Conservation (phyloP, 169 alveolate species). For the Babesia bovis region DNA sequence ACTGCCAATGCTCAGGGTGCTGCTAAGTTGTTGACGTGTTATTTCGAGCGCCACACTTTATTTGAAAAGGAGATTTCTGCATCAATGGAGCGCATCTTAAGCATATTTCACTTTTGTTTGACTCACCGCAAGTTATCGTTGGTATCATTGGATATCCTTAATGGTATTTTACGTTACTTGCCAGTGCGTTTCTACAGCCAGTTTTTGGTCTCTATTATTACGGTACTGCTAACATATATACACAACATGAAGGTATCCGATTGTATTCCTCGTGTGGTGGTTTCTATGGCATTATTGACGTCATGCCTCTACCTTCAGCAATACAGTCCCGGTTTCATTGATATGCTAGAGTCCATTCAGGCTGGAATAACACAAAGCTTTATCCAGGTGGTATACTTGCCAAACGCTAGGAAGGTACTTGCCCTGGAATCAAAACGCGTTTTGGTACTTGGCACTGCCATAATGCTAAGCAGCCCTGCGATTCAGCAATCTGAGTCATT, state of each 20-base stretch:
- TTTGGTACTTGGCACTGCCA: constrained; percentile 57
- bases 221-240: constrained; percentile 72
- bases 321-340: constrained; percentile 31
- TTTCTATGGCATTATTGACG: constrained; percentile 51
- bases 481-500: constrained; percentile 40
- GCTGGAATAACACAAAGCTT: constrained; percentile 45
- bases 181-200: constrained; percentile 73
- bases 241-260: constrained; percentile 70
- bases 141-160: constrained; percentile 77
- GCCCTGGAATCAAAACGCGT: constrained; percentile 58
- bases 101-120: constrained; percentile 80
- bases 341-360: constrained; percentile 63
- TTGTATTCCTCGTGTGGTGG: constrained; percentile 30
- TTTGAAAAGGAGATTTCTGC: constrained; percentile 72
- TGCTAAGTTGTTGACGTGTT: constrained; percentile 76
- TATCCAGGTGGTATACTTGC: constrained; percentile 49
- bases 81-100: constrained; percentile 76
- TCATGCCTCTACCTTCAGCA: constrained; percentile 46
- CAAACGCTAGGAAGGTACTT: constrained; percentile 59
- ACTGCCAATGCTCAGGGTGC: constrained; percentile 79
- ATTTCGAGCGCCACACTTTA: constrained; percentile 68
- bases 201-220: constrained; percentile 73
- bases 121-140: constrained; percentile 77
- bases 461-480: constrained; percentile 25
- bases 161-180: constrained; percentile 74